Base-by-base conservation (phyloP, 768 basidiomycete species). In the Phanerodontia chrysosporium region DNA sequence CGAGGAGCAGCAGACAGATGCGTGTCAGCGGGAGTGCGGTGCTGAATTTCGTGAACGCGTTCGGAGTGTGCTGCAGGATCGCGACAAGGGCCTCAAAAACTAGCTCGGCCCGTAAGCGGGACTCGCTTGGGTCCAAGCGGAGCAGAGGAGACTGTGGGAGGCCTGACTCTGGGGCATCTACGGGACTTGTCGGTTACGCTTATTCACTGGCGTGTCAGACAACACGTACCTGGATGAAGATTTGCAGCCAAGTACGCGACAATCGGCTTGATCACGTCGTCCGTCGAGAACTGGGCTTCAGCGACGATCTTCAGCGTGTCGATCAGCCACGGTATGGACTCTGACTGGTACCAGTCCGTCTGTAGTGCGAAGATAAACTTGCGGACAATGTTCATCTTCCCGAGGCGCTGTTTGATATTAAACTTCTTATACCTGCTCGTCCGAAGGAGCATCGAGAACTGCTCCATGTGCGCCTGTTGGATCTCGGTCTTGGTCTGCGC, bases 191-290 rank as follows among this genome's bases (percentile, higher is more conserved):
- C 51, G 13, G 48, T 46, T 16, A 32, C 16, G 3, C 5, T 9
- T 16, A 8, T 12, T 18, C 49, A 13, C 49, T 30, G 12, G 3
- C 5, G 39, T 35, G n/a, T 10, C 53, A n/a, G 49, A 22, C 36
- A 18, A 28, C 6, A 65, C 82, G 57, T 55, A 90, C 90, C 78
- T 68, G 82, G 80, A 60, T 88, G 83, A 13, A 95, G 71, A 67
- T 89, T 89, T 0, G 92, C 90, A 1, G 92, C 90, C 8, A 96
- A 74, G 69, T 91, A 96, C 0, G 92, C 88, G 3, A 93, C 83
- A 1, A 95, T 72, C 0, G 95, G 94, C 67, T 94, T 96, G 65
- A 96, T 88, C 0, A 81, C 77, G 49, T 88, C 86, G 27, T 89
- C 88, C 42, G 83, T 80, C 2, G 83, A 80, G 65, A 91, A 92